A percentile compares a stretch with the other conserved stretches of the same genome.
These are phyloP conservation scores for Camillea tinctor DNA, from an alignment of 2,329 filamentous ascomycete genomes.

Conservation along the genomic window DNA sequence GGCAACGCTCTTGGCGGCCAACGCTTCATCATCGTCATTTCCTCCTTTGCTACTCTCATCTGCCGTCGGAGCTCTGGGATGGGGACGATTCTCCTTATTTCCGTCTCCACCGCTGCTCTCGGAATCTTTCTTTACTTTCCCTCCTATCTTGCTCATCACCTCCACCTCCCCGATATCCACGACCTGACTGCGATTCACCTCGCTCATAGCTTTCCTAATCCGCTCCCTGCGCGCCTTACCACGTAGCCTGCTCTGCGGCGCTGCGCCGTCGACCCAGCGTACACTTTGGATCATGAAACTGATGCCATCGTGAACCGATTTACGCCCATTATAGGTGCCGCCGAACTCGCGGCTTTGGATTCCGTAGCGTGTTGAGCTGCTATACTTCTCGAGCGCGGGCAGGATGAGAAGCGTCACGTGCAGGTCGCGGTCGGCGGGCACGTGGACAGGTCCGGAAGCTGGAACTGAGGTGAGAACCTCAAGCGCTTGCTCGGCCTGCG, in stretches of 20 bases:
- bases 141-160: constrained; percentile 17
- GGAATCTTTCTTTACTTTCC: constrained; percentile 26
- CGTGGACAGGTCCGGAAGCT: constrained; percentile 58
- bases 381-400: constrained; percentile 75
- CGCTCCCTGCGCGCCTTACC: constrained; percentile 56
- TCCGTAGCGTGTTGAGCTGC: constrained; percentile 72
- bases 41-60: neutral
- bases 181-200: constrained; percentile 43
- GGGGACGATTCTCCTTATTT: constrained; percentile 48
- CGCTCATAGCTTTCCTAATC: constrained; percentile 55
- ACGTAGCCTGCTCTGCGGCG: constrained; percentile 53
- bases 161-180: constrained; percentile 31
- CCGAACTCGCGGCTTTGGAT: constrained; percentile 81
- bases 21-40: neutral
- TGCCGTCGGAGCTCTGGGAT: neutral
- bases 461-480: constrained; percentile 54
- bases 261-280: constrained; percentile 79
- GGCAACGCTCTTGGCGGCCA: constrained; percentile 3
- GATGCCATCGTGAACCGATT: constrained; percentile 71
- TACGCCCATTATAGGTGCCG: constrained; percentile 44
- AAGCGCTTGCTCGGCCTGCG: constrained; percentile 31
- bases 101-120: constrained; percentile 24
- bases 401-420: constrained; percentile 86
- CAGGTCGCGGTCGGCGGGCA: constrained; percentile 71
- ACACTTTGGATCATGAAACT: constrained; percentile 83